Conservation (phyloP, 495 filamentous ascomycete species). For the Cercophora sp. region DNA sequence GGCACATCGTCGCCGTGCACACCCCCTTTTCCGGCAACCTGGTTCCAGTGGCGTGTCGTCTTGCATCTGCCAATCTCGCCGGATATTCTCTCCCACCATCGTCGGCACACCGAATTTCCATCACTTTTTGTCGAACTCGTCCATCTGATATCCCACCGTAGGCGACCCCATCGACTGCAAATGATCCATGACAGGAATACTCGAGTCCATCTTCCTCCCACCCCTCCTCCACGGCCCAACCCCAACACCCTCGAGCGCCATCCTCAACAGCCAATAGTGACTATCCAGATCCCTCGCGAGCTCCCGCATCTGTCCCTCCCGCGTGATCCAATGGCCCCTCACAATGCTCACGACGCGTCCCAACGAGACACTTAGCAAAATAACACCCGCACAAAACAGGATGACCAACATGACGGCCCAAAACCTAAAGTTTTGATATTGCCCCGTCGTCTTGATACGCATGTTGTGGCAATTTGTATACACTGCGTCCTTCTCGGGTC, state of each 20-base stretch:
- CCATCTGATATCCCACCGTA: too few relatives aligned
- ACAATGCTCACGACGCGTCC: background rate
- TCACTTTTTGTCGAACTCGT: too few relatives aligned
- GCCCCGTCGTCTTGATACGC: constrained; percentile 6
- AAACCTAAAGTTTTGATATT: constrained; percentile 9
- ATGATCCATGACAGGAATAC: constrained; percentile 9
- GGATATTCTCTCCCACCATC: too few relatives aligned
- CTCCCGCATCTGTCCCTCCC: background rate
- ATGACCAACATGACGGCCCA: constrained; percentile 6
- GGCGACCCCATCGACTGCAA: too few relatives aligned
- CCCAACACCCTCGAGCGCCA: constrained; percentile 4
- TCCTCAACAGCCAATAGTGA: constrained; percentile 6
- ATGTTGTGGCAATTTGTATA: background rate
- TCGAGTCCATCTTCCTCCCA: background rate
- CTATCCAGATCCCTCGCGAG: constrained; percentile 7
- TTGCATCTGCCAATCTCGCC: too few relatives aligned
- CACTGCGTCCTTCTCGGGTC: constrained; percentile 1
- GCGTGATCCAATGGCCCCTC: background rate
- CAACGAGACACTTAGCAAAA: background rate
- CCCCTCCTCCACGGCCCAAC: constrained; percentile 6
- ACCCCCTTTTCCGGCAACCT: too few relatives aligned
- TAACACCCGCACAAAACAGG: background rate
- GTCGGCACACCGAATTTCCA: too few relatives aligned
- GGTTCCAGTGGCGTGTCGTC: too few relatives aligned
- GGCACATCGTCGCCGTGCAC: too few relatives aligned